Evolutionary conservation across 495 filamentous ascomycete species (phyloP).

Genomic region (Hyaloscypha variabilis): DNA sequence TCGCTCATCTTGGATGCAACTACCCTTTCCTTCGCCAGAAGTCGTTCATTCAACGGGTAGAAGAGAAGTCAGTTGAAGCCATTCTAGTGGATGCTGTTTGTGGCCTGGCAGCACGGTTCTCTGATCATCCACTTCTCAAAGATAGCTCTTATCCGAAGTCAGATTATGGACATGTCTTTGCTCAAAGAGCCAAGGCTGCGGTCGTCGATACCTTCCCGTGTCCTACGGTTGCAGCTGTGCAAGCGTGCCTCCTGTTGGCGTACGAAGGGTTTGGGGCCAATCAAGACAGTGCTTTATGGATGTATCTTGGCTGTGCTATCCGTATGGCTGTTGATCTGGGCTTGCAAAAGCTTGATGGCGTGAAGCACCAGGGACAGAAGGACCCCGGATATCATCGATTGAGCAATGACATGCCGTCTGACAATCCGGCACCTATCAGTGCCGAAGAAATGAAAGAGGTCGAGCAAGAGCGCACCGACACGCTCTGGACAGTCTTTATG

Average conservation of each 20-base stretch:
- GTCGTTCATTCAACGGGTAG: conserved; percentile 68
- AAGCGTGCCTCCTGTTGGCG: conserved; percentile 77
- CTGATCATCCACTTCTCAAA: conserved; percentile 61
- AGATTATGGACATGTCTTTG: conserved; percentile 72
- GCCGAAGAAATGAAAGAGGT: conserved; percentile 59
- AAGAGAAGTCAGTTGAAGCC: conserved; percentile 77
- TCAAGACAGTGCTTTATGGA: conserved; percentile 86
- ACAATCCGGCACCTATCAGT: conserved; percentile 44
- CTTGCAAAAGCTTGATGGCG: conserved; percentile 74
- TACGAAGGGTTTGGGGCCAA: conserved; percentile 87
- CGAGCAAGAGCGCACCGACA: conserved; percentile 76
- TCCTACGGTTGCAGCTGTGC: conserved; percentile 76
- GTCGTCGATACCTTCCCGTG: conserved; percentile 78
- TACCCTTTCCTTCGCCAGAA: conserved; percentile 78
- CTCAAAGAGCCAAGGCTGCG: conserved; percentile 72
- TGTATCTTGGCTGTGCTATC: conserved; percentile 84
- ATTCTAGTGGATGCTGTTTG: conserved; percentile 89
- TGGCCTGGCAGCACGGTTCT: conserved; percentile 80
- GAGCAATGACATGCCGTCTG: conserved; percentile 34
- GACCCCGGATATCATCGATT: conserved; percentile 46
- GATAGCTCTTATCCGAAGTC: conserved; percentile 29
- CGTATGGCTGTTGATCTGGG: conserved; percentile 86
- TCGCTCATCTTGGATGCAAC: conserved; percentile 75
- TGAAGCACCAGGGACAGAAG: conserved; percentile 65
- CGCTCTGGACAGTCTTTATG: conserved; percentile 86